These are phyloP conservation scores for Talaromyces sp. DNA, from an alignment of 2,329 filamentous ascomycete genomes.

Conservation along the genomic window DNA sequence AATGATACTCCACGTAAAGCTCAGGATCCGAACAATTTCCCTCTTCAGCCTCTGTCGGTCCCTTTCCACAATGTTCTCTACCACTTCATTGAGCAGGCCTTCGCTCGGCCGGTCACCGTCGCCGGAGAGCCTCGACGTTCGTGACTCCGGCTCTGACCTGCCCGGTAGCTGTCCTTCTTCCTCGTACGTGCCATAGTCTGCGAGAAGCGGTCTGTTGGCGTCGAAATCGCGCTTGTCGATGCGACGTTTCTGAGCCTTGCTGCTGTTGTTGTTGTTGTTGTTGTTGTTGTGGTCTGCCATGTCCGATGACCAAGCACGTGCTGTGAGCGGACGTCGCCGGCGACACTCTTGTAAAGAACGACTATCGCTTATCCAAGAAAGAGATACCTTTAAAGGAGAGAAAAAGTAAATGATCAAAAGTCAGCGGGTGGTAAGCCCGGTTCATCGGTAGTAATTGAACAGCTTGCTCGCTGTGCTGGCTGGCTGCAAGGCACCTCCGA, in stretches of 20 bases:
- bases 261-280: not conserved
- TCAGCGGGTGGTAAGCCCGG: not conserved
- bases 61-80: slow-evolving; percentile 55
- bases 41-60: slow-evolving; percentile 53
- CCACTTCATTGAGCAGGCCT: slow-evolving; percentile 56
- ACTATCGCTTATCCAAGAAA: not conserved
- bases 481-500: not conserved
- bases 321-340: not conserved
- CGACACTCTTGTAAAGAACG: not conserved
- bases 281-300: not conserved
- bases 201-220: slow-evolving; percentile 32
- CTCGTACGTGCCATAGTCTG: slow-evolving; percentile 15
- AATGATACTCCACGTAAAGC: slow-evolving; percentile 58
- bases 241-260: not conserved
- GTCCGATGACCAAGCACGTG: not conserved
- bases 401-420: not conserved
- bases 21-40: slow-evolving; percentile 50
- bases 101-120: slow-evolving; percentile 33
- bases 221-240: slow-evolving; percentile 45
- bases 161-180: slow-evolving; percentile 21
- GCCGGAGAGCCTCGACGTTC: slow-evolving; percentile 10
- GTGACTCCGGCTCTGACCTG: slow-evolving; percentile 16
- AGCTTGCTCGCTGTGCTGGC: not conserved
- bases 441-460: not conserved
- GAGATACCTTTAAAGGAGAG: not conserved